A percentile compares a stretch with the other conserved stretches of the same genome.
Conservation (phyloP, 106 monocot species). For the Dendrobium officinale region DNA sequence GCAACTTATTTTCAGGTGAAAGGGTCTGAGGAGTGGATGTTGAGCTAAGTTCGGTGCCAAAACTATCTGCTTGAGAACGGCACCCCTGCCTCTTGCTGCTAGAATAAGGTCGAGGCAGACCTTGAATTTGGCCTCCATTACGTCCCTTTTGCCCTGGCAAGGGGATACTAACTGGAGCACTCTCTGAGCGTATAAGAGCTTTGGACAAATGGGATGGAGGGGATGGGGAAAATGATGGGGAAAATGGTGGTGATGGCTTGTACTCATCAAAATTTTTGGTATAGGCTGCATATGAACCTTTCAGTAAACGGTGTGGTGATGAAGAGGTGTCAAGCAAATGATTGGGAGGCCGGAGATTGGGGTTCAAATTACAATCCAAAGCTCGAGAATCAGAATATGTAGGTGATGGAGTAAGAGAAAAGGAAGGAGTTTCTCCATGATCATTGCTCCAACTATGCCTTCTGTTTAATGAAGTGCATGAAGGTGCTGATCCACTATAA, state of each 20-base stretch:
- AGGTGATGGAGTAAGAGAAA: slow-evolving; percentile 25
- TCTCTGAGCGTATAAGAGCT: slow-evolving; percentile 43
- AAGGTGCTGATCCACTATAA: slow-evolving; percentile 18
- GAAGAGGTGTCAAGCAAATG: slow-evolving; percentile 11
- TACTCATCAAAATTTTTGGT: slow-evolving; percentile 38
- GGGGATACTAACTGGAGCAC: slow-evolving; percentile 50
- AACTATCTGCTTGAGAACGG: slow-evolving; percentile 12
- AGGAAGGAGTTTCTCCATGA: slow-evolving; percentile 26
- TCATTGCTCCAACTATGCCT: slow-evolving; percentile 72
- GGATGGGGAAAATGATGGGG: slow-evolving; percentile 44
- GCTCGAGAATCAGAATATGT: slow-evolving; percentile 17
- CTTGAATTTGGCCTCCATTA: slow-evolving; percentile 14
- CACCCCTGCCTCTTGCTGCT: slow-evolving; percentile 15
- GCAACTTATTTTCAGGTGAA: slow-evolving; percentile 24
- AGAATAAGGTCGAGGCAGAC: slow-evolving; percentile 24
- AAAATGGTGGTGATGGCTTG: slow-evolving; percentile 43
- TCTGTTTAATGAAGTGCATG: slow-evolving; percentile 29
- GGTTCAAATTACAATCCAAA: neutral
- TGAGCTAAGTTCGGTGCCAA: slow-evolving; percentile 17
- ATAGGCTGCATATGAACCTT: slow-evolving; percentile 7
- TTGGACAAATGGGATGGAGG: slow-evolving; percentile 25
- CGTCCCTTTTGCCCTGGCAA: slow-evolving; percentile 1
- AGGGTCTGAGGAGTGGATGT: slow-evolving; percentile 19
- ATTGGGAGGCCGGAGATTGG: slow-evolving; percentile 2
- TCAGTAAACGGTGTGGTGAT: slow-evolving; percentile 8